phyloP scores from a whole-genome alignment of 148 eudicot genomes.

The Chenopodium album region DNA sequence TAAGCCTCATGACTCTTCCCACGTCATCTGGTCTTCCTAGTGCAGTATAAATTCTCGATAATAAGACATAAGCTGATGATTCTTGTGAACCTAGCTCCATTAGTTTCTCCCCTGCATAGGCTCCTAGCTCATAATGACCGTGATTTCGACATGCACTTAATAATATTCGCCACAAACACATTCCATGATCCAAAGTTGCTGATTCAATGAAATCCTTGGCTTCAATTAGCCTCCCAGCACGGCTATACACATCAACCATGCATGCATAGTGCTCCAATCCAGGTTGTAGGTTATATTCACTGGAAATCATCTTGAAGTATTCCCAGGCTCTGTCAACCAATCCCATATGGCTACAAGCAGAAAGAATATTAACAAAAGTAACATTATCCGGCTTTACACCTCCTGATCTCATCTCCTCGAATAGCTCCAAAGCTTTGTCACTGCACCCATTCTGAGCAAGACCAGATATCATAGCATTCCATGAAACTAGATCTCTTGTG shows the following conservation, averaged over 20 bases:
- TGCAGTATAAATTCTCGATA: slow-evolving; percentile 54
- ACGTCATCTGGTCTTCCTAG: slow-evolving; percentile 50
- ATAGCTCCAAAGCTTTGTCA: slow-evolving; percentile 47
- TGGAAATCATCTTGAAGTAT: slow-evolving; percentile 48
- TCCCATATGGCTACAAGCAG: slow-evolving; percentile 70
- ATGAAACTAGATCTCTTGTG: slow-evolving; percentile 50
- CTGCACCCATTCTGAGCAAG: slow-evolving; percentile 62
- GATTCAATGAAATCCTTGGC: slow-evolving; percentile 59
- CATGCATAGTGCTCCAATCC: slow-evolving; percentile 63
- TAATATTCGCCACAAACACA: slow-evolving; percentile 56
- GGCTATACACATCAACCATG: slow-evolving; percentile 62
- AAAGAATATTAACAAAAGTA: slow-evolving; percentile 56
- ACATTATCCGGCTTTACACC: slow-evolving; percentile 56
- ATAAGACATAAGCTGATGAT: slow-evolving; percentile 57
- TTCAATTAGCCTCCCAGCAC: slow-evolving; percentile 56
- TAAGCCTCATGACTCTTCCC: slow-evolving; percentile 50
- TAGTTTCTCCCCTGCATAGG: slow-evolving; percentile 63
- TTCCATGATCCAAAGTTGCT: slow-evolving; percentile 48
- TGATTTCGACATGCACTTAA: slow-evolving; percentile 57
- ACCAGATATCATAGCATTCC: slow-evolving; percentile 70
- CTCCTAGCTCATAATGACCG: slow-evolving; percentile 54
- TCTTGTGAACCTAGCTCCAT: slow-evolving; percentile 67
- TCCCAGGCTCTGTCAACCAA: slow-evolving; percentile 48
- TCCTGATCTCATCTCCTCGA: slow-evolving; percentile 49
- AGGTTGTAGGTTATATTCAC: slow-evolving; percentile 39